Evolutionary conservation across 441 rosid species (phyloP).

Genomic region (Cnidoscolus chayamansa): DNA sequence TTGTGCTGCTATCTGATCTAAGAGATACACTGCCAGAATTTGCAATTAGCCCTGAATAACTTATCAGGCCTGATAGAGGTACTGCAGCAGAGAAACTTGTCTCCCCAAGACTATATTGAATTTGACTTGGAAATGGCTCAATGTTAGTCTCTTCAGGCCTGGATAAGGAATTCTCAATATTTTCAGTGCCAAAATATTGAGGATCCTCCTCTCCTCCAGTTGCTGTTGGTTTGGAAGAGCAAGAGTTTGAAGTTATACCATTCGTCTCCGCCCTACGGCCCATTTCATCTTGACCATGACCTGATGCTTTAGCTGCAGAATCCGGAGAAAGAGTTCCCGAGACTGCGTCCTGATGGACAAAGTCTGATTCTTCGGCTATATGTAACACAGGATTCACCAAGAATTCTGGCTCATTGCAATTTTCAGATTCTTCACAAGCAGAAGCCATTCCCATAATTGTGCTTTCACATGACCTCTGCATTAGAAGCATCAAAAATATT

Average conservation of each 20-base stretch:
- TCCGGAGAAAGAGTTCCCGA: conserved; percentile 10
- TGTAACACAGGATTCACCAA: conserved; percentile 12
- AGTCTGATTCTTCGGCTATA: conserved; percentile 22
- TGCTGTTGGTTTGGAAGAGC: conserved; percentile 24
- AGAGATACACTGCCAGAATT: conserved; percentile 73
- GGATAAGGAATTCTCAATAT: conserved; percentile 18
- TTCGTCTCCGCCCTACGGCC: conserved; percentile 26
- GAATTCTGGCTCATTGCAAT: conserved; percentile 1
- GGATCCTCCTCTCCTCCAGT: conserved; percentile 22
- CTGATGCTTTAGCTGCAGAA: conserved; percentile 20
- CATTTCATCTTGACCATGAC: not conserved
- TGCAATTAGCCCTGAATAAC: conserved; percentile 60
- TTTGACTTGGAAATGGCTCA: conserved; percentile 28
- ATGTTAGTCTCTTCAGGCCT: conserved; percentile 24
- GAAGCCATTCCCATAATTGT: not conserved
- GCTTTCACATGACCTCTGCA: conserved; percentile 33
- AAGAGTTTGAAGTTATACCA: conserved; percentile 26
- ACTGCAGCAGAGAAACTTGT: conserved; percentile 70
- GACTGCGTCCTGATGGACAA: conserved; percentile 18
- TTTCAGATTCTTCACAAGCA: conserved; percentile 16
- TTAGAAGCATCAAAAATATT: conserved; percentile 18
- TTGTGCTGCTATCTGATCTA: conserved; percentile 83
- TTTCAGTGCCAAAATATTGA: conserved; percentile 16
- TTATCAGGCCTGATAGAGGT: conserved; percentile 53
- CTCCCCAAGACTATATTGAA: conserved; percentile 44